Evolutionary conservation across 257 asterid species (phyloP).

Genomic region (Salvia splendens): DNA sequence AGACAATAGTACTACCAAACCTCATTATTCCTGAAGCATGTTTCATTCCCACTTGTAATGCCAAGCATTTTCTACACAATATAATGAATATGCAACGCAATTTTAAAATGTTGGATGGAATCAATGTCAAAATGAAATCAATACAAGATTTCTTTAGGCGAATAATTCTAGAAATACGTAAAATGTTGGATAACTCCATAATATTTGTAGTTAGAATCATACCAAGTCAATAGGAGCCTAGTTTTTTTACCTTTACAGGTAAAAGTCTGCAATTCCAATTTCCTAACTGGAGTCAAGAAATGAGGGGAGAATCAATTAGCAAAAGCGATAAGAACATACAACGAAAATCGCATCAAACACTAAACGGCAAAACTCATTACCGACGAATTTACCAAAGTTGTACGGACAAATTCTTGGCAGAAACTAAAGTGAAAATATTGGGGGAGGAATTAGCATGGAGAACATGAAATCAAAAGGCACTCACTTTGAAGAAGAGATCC

Average conservation of each 20-base stretch:
- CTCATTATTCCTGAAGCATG: neutral
- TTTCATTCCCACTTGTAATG: neutral
- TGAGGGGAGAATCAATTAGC: neutral
- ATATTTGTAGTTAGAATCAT: neutral
- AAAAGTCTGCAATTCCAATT: neutral
- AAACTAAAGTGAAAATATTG: neutral
- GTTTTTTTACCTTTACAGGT: neutral
- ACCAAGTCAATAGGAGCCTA: neutral
- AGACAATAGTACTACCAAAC: neutral
- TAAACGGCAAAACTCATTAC: neutral
- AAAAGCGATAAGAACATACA: constrained; percentile 1
- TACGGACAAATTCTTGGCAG: neutral
- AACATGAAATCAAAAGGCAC: constrained; percentile 4
- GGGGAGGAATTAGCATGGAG: neutral
- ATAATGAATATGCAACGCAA: neutral
- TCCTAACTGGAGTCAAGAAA: constrained; percentile 6
- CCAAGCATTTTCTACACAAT: neutral
- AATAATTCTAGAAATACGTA: neutral
- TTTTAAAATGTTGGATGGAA: neutral
- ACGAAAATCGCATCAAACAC: neutral
- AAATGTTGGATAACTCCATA: neutral
- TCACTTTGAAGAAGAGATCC: constrained; percentile 30
- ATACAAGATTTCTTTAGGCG: neutral
- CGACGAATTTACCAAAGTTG: neutral
- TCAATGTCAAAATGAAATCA: neutral